Conservation (phyloP, 2,329 filamentous ascomycete species). For the Cyphellophora europaea region DNA sequence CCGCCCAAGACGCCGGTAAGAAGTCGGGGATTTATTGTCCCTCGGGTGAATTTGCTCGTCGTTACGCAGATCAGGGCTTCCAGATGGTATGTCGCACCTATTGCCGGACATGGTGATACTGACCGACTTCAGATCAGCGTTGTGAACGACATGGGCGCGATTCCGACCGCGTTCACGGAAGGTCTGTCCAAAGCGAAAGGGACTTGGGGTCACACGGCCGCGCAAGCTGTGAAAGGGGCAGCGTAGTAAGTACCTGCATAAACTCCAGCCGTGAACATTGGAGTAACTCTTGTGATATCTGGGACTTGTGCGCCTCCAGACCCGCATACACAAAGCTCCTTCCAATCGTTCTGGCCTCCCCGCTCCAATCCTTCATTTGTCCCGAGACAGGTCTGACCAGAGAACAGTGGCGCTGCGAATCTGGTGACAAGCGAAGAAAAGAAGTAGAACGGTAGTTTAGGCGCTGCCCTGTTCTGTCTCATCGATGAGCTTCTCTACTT, state of each 20-base stretch:
- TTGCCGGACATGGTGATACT: background rate
- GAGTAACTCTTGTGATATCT: no score
- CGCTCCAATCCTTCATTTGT: no score
- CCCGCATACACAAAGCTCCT: no score
- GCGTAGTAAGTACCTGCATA: no score
- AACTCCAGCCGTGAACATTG: no score
- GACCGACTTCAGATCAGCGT: conserved; percentile 26
- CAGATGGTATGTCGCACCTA: conserved; percentile 34
- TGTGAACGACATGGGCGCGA: conserved; percentile 35
- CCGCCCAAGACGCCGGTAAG: conserved; percentile 44
- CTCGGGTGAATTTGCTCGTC: conserved; percentile 40
- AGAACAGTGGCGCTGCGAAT: conserved; percentile 12
- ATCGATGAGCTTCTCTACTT: conserved; percentile 47
- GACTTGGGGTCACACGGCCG: conserved; percentile 17
- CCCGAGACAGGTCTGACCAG: no score
- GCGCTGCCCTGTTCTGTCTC: conserved; percentile 26
- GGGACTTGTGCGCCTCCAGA: no score
- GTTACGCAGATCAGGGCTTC: conserved; percentile 45
- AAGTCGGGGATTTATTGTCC: conserved; percentile 46
- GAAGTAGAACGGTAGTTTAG: conserved; percentile 3
- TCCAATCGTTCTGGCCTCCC: no score
- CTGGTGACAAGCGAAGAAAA: conserved; percentile 11
- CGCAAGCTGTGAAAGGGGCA: conserved; percentile 17
- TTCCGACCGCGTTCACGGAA: conserved; percentile 31
- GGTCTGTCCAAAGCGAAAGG: conserved; percentile 26